Evolutionary conservation across 1,284 basidiomycete species (phyloP), one percentile per base, ranked within the genome.

Genomic region (Malassezia sp.): DNA sequence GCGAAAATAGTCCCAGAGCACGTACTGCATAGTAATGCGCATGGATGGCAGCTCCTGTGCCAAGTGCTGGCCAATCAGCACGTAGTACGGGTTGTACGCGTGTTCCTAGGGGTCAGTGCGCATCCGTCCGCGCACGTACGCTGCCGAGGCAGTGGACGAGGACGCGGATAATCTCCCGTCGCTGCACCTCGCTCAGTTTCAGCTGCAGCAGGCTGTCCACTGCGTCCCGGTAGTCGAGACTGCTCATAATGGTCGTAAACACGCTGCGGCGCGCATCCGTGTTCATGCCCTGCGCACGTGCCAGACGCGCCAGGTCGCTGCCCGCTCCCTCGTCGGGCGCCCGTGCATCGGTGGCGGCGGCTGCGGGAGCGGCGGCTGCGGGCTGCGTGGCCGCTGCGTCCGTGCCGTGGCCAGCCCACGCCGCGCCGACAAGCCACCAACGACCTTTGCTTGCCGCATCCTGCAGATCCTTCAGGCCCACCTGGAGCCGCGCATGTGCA

Each of bases 371-470:
- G 35, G 20, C 3, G 35, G 35, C 35, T 20, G 20, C 24, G 28
- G 2, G 50, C 21, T 14, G 46, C 29, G 2, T 49, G 52, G 26
- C 54, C 17, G 45, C 36, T 4, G 80, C 12, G 21, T 53, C 61
- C 48, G 88, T 84, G 21, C 20, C 45, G 28, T 38, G 83, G 1
- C 91, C 91, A 22, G 79, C 78, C 91, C 91, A 99, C 1, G 86
- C 91, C 0, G 91, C 87, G 21, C 91, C 93, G 28, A 96, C 85
- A 2, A 96, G 76, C 93, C 93, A 97, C 93, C 93, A 97, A 73
- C 91, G 93, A 2, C 93, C 93, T 62, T 82, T 85, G 23, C 78
- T 83, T 45, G 85, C 81, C 0, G 88, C 84, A 1, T 81, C 79
- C 49, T 80, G 82, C 9, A 97, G 76, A 70, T 97, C 91, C n/a